Percentiles rank a stretch among this genome's conserved stretches.
phyloP scores from a whole-genome alignment of 2,329 filamentous ascomycete genomes.

The Trichothecium roseum region DNA sequence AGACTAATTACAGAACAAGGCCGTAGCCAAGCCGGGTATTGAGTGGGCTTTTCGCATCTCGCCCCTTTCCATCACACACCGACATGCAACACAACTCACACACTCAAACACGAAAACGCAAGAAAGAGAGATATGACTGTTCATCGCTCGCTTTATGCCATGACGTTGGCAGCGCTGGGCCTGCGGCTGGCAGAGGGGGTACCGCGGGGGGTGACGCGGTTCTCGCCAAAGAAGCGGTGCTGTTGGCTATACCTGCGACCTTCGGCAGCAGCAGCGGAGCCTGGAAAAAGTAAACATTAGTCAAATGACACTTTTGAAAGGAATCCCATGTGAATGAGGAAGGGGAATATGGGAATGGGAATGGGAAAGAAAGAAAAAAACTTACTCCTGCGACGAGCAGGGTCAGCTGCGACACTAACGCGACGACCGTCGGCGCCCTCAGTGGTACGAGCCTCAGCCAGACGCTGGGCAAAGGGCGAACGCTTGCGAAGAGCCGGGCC shows the following conservation, averaged over 20 bases:
- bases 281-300: conserved; percentile 11
- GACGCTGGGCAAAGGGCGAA: conserved; percentile 54
- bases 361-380: background rate
- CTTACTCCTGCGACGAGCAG: conserved; percentile 16
- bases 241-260: conserved; percentile 25
- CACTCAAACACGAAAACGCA: too few species aligned
- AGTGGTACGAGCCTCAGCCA: conserved; percentile 35
- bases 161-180: conserved; percentile 11
- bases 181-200: conserved; percentile 25
- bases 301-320: background rate
- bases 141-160: background rate
- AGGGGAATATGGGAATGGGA: background rate
- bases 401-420: conserved; percentile 15
- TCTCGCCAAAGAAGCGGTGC: conserved; percentile 30
- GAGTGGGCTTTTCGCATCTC: too few species aligned
- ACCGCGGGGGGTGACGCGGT: conserved; percentile 25
- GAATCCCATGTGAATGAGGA: background rate
- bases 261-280: conserved; percentile 11
- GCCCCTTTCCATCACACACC: too few species aligned
- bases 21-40: too few species aligned
- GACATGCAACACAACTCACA: too few species aligned
- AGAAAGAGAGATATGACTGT: too few species aligned
- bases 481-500: conserved; percentile 48
- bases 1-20: too few species aligned
- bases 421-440: conserved; percentile 20